These are phyloP conservation scores for Acacia confusa DNA, from an alignment of 306 rosid species.

Conservation along the genomic window DNA sequence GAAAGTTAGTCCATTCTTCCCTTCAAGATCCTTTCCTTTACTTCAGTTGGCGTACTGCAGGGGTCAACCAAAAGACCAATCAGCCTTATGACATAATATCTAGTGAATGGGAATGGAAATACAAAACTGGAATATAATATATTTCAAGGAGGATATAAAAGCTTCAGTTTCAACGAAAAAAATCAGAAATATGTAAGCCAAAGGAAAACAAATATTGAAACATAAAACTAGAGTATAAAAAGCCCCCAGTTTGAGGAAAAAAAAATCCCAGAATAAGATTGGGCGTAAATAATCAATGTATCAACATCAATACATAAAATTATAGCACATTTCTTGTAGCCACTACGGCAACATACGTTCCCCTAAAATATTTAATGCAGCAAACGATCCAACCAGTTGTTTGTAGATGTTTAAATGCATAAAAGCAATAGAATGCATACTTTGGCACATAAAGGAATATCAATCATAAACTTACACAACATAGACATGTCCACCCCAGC, in stretches of 20 bases:
- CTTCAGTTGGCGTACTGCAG: conserved; percentile 90
- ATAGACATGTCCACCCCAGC: conserved; percentile 98
- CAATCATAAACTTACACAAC: conserved; percentile 71
- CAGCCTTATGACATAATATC: conserved; percentile 1
- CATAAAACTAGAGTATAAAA: background rate
- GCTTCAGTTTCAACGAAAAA: background rate
- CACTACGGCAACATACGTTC: background rate
- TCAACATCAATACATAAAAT: background rate
- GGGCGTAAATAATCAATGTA: background rate
- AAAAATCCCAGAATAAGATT: background rate
- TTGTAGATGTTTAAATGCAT: background rate
- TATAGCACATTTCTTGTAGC: background rate
- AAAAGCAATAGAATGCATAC: background rate
- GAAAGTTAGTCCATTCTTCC: conserved; percentile 85
- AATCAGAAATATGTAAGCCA: background rate
- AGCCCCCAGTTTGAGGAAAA: background rate
- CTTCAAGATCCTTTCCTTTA: conserved; percentile 87
- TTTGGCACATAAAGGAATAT: conserved; percentile 11
- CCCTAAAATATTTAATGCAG: background rate
- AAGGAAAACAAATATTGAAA: background rate
- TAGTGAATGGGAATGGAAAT: background rate
- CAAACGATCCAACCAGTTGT: conserved; percentile 3
- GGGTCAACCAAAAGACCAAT: conserved; percentile 16
- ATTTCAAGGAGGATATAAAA: background rate
- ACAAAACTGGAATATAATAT: background rate